Conservation (phyloP, 177 flowering plant genomes). For the Vitis hybrid region DNA sequence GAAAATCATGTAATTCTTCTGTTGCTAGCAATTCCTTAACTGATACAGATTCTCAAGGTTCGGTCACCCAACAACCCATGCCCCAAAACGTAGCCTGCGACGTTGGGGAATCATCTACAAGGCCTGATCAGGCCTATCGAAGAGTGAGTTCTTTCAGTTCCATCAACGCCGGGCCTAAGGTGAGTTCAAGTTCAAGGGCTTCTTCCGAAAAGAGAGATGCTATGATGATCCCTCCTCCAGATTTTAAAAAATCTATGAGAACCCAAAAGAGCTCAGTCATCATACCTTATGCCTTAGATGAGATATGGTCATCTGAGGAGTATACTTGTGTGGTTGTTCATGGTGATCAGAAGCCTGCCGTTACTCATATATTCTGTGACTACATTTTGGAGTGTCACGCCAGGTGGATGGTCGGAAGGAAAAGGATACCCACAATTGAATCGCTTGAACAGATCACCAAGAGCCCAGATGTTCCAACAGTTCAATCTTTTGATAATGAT, state of each 20-base stretch:
- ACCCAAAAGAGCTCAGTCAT: conserved; percentile 34
- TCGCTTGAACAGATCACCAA: conserved; percentile 12
- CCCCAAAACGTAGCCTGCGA: no score
- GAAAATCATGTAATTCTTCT: no score
- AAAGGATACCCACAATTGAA: conserved; percentile 9
- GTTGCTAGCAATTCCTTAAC: no score
- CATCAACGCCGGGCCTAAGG: no score
- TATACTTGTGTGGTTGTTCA: conserved; percentile 76
- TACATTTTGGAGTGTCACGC: conserved; percentile 69
- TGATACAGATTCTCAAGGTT: no score
- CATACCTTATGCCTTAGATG: conserved; percentile 30
- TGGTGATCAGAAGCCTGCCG: conserved; percentile 73
- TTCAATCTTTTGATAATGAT: conserved; percentile 29
- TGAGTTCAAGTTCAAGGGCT: no score
- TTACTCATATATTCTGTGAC: conserved; percentile 84
- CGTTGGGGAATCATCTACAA: no score
- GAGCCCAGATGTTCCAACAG: conserved; percentile 14
- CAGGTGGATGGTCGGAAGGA: conserved; percentile 31
- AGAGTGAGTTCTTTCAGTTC: no score
- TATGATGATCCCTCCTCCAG: conserved; percentile 11
- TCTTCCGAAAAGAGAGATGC: no score
- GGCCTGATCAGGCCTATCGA: no score
- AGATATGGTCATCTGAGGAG: conserved; percentile 85
- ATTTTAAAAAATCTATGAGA: conserved; percentile 14
- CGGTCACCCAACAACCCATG: no score